A percentile compares a stretch with the other conserved stretches of the same genome.
Evolutionary conservation across 2,329 filamentous ascomycete species (phyloP).

Genomic region (Exophiala viscosa): DNA sequence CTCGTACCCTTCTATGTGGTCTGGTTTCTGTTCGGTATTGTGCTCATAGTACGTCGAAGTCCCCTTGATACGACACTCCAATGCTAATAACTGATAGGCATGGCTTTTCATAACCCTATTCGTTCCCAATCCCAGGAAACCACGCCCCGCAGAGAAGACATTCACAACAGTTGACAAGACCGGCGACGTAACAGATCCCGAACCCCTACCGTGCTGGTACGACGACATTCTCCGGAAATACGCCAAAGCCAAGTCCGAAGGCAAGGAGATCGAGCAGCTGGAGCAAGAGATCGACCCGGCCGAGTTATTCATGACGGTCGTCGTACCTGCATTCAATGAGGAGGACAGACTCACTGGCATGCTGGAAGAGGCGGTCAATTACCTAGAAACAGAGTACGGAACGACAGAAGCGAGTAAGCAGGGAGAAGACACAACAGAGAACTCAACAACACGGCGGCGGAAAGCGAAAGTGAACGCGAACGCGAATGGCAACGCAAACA

Average conservation of each 20-base stretch:
- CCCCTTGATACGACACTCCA: neutral
- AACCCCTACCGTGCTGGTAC: slow-evolving; percentile 78
- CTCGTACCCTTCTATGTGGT: slow-evolving; percentile 27
- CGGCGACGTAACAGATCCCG: slow-evolving; percentile 52
- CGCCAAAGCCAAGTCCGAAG: slow-evolving; percentile 45
- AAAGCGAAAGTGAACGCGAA: slow-evolving; percentile 30
- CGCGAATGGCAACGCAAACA: slow-evolving; percentile 44
- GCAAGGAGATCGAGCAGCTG: slow-evolving; percentile 32
- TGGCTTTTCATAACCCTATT: slow-evolving; percentile 68
- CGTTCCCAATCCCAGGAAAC: slow-evolving; percentile 73
- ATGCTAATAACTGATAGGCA: slow-evolving; percentile 43
- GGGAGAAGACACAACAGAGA: slow-evolving; percentile 31
- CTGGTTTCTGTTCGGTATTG: slow-evolving; percentile 21
- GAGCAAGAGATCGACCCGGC: slow-evolving; percentile 63
- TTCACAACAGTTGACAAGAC: slow-evolving; percentile 72
- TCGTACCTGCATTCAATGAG: slow-evolving; percentile 95
- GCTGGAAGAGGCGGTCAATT: slow-evolving; percentile 84
- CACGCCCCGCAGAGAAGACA: slow-evolving; percentile 74
- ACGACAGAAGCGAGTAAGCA: slow-evolving; percentile 33
- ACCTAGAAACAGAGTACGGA: slow-evolving; percentile 75
- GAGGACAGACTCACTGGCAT: slow-evolving; percentile 77
- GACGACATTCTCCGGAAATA: slow-evolving; percentile 64
- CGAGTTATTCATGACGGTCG: slow-evolving; percentile 81
- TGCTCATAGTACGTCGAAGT: slow-evolving; percentile 18
- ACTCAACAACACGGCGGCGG: slow-evolving; percentile 41